phyloP scores from a whole-genome alignment of 2,329 filamentous ascomycete genomes.

The Sporothrix humicola region DNA sequence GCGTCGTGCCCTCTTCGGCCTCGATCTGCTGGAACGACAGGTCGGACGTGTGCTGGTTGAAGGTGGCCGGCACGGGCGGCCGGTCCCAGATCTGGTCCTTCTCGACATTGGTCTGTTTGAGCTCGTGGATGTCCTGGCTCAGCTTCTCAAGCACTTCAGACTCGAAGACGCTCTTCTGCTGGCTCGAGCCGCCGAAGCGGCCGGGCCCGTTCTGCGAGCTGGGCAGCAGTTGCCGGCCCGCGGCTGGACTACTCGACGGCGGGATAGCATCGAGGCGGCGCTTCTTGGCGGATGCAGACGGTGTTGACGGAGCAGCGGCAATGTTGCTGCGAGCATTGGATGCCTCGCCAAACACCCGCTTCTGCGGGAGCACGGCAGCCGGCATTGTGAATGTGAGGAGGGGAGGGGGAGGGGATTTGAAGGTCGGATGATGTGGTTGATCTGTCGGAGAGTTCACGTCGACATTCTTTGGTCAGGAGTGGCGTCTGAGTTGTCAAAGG shows the following conservation, averaged over 20 bases:
- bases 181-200: conserved; percentile 69
- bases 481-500: background rate
- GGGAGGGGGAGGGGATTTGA: no score
- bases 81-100: conserved; percentile 91
- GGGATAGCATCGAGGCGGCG: conserved; percentile 73
- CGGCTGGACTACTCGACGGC: conserved; percentile 59
- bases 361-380: conserved; percentile 65
- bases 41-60: conserved; percentile 64
- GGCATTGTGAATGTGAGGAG: conserved; percentile 50
- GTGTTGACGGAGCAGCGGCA: conserved; percentile 58
- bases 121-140: conserved; percentile 85
- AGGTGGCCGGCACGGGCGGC: conserved; percentile 57
- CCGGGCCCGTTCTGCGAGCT: conserved; percentile 68
- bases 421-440: background rate
- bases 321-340: conserved; percentile 69
- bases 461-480: background rate
- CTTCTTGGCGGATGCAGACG: conserved; percentile 72
- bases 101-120: conserved; percentile 87
- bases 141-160: conserved; percentile 93
- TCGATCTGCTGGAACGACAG: conserved; percentile 97
- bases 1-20: conserved; percentile 82
- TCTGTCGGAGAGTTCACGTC: background rate
- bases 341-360: conserved; percentile 73
- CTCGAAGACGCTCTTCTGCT: conserved; percentile 90
- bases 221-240: conserved; percentile 60